Evolutionary conservation across 805 yeast species (phyloP).

Genomic region (Metschnikowia amazonensis): DNA sequence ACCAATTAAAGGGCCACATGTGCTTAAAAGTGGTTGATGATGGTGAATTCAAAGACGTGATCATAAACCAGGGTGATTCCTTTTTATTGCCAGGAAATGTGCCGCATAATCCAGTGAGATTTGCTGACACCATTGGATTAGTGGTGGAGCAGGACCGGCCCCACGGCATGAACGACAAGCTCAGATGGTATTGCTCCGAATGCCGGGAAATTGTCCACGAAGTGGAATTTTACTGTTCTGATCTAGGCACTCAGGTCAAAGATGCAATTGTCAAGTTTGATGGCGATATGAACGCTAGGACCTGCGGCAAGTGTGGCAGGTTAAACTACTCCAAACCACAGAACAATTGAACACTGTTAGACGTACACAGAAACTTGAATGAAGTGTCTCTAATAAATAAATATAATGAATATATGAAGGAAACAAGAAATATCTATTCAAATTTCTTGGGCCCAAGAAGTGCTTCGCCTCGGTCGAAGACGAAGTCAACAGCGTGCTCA

Average conservation of each 20-base stretch:
- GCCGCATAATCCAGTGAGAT: conserved; percentile 90
- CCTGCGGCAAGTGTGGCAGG: conserved; percentile 73
- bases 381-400: neutral
- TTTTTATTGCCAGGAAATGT: conserved; percentile 78
- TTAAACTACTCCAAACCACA: conserved; percentile 65
- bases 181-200: conserved; percentile 82
- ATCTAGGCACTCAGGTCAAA: conserved; percentile 88
- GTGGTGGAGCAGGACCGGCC: conserved; percentile 94
- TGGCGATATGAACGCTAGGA: conserved; percentile 55
- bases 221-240: conserved; percentile 66
- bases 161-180: conserved; percentile 57
- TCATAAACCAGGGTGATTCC: conserved; percentile 82
- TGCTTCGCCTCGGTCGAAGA: conserved; percentile 50
- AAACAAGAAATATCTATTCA: neutral
- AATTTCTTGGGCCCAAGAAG: conserved; percentile 3
- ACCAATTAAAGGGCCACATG: conserved; percentile 85
- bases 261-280: conserved; percentile 74
- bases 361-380: neutral
- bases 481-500: conserved; percentile 60
- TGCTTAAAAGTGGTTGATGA: conserved; percentile 69
- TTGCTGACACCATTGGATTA: conserved; percentile 78
- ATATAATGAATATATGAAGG: neutral
- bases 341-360: neutral
- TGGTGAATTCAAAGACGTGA: conserved; percentile 69
- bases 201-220: conserved; percentile 69